A percentile compares a stretch with the other conserved stretches of the same genome.
phyloP scores from a whole-genome alignment of 1,284 basidiomycete genomes.

The Cutaneotrichosporon cutaneum region DNA sequence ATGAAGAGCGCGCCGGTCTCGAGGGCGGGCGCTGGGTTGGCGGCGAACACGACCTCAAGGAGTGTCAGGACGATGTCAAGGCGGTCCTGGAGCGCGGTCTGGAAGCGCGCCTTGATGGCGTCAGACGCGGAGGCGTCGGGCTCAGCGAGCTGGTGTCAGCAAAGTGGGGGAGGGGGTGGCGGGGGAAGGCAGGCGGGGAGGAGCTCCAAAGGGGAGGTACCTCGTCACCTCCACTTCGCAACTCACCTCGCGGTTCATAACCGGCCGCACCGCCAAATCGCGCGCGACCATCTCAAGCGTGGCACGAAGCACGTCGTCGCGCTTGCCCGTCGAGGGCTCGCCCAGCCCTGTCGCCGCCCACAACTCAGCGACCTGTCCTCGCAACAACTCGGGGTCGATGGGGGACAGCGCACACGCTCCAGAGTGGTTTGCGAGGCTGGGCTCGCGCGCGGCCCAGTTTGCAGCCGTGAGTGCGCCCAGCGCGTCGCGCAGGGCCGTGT shows the following conservation, averaged over 20 bases:
- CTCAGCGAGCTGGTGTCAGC: conserved; percentile 30
- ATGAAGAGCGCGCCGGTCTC: conserved; percentile 48
- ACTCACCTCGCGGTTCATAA: conserved; percentile 34
- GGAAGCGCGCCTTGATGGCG: conserved; percentile 30
- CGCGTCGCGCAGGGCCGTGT: conserved; percentile 6
- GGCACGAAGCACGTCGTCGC: conserved; percentile 31
- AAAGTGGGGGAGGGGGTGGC: background rate
- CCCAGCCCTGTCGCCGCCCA: conserved; percentile 6
- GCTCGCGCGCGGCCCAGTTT: conserved; percentile 6
- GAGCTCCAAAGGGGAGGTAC: no score
- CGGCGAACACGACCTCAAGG: conserved; percentile 30
- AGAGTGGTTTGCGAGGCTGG: conserved; percentile 8
- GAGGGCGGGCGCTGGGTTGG: conserved; percentile 22
- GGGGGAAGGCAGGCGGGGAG: no score
- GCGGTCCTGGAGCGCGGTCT: conserved; percentile 36
- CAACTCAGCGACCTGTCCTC: conserved; percentile 7
- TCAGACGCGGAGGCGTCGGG: conserved; percentile 23
- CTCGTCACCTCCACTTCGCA: no score
- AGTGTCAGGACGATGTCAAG: conserved; percentile 45
- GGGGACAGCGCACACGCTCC: conserved; percentile 1
- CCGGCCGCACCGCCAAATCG: conserved; percentile 35
- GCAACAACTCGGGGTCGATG: conserved; percentile 7
- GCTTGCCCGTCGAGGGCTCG: background rate
- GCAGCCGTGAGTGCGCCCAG: conserved; percentile 3
- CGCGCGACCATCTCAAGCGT: conserved; percentile 43